Evolutionary conservation across 225 moss, liverwort and hornwort species (phyloP), one percentile per base, ranked within the genome.

Genomic region (Straminergon stramineum): DNA sequence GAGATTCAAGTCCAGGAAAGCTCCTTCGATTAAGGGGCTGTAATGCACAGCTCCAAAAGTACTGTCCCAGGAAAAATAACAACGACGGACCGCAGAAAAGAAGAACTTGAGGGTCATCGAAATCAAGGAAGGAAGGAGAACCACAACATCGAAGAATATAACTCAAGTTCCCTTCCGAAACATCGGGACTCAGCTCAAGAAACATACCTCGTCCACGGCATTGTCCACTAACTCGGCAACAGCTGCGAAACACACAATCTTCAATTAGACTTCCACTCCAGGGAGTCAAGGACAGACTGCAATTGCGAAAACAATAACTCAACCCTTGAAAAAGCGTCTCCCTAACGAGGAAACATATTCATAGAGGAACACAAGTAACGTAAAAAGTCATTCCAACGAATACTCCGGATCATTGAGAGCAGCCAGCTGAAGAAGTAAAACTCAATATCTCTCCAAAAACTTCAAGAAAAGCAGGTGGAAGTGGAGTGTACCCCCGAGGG

Each of bases 201-300:
- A 62, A 63, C 60, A 39, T 91, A 94, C 95, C 94, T 97, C 97
- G 73, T 97, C 97, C 64, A 97, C 93, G 6, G 97, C 95, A 88
- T 97, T 97, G 89, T 97, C 97, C 75, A 97, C 89, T 51, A 97
- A 89, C 89, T 97, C 97, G 22, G 97, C 97, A 58, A 97, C 90
- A 76, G 97, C 97, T 95, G 95, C 82, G 87, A 70, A 55, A 90
- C 58, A 84, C 18, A 34, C 85, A 61, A 45, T 8, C 67, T 35
- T 57, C 62, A 28, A 79, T 92, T 83, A 91, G 61, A 81, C 17
- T 52, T 55, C 60, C 73, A 90, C 73, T 17, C 18, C 91, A 64
- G 43, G 7, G 5, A 76, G 32, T 26, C 45, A 63, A 91, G 62
- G 34, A 64, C 39, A 85, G 23, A 21, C 63, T 57, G 69, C 64